phyloP scores from a whole-genome alignment of 2,329 filamentous ascomycete species.

The Colletotrichum sp. region DNA sequence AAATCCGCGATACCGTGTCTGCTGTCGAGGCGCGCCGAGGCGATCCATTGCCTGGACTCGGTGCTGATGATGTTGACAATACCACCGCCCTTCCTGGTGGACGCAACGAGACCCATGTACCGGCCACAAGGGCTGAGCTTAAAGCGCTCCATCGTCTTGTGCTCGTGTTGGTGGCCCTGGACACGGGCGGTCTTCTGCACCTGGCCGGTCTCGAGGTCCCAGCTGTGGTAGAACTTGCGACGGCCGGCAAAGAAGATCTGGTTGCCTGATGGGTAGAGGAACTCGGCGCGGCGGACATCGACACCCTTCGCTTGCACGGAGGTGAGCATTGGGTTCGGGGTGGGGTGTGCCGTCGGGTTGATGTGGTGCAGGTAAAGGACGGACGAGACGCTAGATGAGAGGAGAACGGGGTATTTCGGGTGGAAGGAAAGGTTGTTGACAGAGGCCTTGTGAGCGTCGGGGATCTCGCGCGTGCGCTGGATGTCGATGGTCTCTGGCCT shows the following conservation, averaged over 20 bases:
- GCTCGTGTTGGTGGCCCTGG: conserved; percentile 78
- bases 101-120: conserved; percentile 84
- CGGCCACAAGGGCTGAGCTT: conserved; percentile 84
- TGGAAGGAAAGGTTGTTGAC: conserved; percentile 90
- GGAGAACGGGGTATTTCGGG: conserved; percentile 83
- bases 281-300: conserved; percentile 83
- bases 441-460: conserved; percentile 77
- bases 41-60: conserved; percentile 84
- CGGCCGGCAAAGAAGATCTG: conserved; percentile 89
- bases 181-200: conserved; percentile 84
- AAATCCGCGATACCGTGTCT: conserved; percentile 88
- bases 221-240: conserved; percentile 90
- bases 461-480: conserved; percentile 85
- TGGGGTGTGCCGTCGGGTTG: conserved; percentile 73
- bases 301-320: conserved; percentile 86
- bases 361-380: conserved; percentile 91
- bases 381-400: conserved; percentile 86
- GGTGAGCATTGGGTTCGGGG: conserved; percentile 87
- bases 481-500: conserved; percentile 90
- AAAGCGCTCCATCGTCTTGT: conserved; percentile 91
- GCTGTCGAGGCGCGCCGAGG: conserved; percentile 81
- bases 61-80: conserved; percentile 85
- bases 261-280: conserved; percentile 74
- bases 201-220: conserved; percentile 82
- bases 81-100: conserved; percentile 84